Evolutionary conservation across 176 grass and related monocot species (phyloP).

Genomic region (Areca catechu): DNA sequence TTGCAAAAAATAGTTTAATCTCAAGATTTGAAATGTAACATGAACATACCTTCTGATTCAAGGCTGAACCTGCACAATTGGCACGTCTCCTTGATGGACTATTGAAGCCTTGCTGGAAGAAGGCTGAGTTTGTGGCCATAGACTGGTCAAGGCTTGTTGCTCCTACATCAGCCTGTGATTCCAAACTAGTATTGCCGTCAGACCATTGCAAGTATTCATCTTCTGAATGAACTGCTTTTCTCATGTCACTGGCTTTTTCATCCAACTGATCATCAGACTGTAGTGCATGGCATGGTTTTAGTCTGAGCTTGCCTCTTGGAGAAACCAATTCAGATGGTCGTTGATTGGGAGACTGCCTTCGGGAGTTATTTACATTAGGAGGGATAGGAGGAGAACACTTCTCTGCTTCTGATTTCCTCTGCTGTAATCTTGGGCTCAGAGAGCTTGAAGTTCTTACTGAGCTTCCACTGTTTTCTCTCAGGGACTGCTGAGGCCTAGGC

Average conservation of each 20-base stretch:
- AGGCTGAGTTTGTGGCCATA: conserved; percentile 18
- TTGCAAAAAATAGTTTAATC: no score
- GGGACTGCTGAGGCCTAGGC: neutral
- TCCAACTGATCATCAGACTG: neutral
- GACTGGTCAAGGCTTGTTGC: conserved; percentile 24
- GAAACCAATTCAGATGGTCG: conserved; percentile 46
- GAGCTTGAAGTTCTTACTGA: conserved; percentile 37
- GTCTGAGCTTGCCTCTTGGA: conserved; percentile 51
- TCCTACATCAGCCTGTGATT: conserved; percentile 26
- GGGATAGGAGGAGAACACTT: conserved; percentile 49
- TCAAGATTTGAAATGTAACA: neutral
- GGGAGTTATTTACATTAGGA: conserved; percentile 16
- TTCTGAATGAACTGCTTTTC: conserved; percentile 6
- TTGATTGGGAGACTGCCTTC: conserved; percentile 22
- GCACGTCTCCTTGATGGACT: neutral
- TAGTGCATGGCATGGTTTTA: conserved; percentile 40
- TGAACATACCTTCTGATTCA: conserved; percentile 44
- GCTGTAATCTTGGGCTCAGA: conserved; percentile 48
- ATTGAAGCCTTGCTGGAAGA: conserved; percentile 23
- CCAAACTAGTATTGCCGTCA: conserved; percentile 24
- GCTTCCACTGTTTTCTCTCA: conserved; percentile 25
- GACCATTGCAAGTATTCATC: conserved; percentile 28
- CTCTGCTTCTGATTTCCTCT: conserved; percentile 51
- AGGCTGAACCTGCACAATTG: conserved; percentile 1
- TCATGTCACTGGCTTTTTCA: neutral